Percentiles rank a stretch among this genome's conserved stretches.
These are phyloP conservation scores for Endogone sp. DNA, from an alignment of 192 early-diverging fungal species.

Conservation along the genomic window DNA sequence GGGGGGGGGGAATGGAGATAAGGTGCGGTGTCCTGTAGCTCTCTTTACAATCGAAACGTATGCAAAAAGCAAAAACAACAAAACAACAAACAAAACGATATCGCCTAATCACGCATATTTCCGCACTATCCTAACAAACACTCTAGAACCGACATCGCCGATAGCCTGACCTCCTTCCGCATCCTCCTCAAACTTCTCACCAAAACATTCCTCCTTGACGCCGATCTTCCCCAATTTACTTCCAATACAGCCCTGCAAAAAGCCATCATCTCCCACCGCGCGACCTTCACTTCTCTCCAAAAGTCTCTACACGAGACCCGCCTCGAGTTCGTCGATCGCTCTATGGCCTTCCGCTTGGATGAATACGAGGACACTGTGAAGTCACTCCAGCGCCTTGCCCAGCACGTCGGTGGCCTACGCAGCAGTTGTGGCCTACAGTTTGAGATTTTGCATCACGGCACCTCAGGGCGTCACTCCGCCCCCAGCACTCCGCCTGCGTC, in stretches of 20 bases:
- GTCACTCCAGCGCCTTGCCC: conserved; percentile 62
- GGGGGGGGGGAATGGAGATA: too few species aligned
- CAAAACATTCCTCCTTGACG: conserved; percentile 59
- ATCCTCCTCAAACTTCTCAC: conserved; percentile 58
- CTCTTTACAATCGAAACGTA: too few species aligned
- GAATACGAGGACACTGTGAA: conserved; percentile 48
- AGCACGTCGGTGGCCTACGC: conserved; percentile 65
- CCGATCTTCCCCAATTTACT: conserved; percentile 48
- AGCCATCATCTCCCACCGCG: conserved; percentile 56
- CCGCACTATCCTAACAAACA: background rate
- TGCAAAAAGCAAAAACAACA: too few species aligned
- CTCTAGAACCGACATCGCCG: conserved; percentile 47
- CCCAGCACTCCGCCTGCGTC: conserved; percentile 2
- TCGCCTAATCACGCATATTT: too few species aligned
- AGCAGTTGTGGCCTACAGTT: conserved; percentile 68
- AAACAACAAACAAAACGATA: too few species aligned
- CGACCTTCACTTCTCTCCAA: conserved; percentile 53
- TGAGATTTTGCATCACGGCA: conserved; percentile 44
- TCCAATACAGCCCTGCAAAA: conserved; percentile 51
- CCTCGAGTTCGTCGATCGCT: conserved; percentile 45
- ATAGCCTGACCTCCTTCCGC: conserved; percentile 55
- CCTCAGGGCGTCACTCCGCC: background rate
- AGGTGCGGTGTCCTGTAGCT: too few species aligned
- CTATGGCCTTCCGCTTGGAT: conserved; percentile 41
- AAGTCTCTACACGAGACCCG: conserved; percentile 53